phyloP scores from a whole-genome alignment of 176 grass and related monocot species.

The Dactylis glomerata region DNA sequence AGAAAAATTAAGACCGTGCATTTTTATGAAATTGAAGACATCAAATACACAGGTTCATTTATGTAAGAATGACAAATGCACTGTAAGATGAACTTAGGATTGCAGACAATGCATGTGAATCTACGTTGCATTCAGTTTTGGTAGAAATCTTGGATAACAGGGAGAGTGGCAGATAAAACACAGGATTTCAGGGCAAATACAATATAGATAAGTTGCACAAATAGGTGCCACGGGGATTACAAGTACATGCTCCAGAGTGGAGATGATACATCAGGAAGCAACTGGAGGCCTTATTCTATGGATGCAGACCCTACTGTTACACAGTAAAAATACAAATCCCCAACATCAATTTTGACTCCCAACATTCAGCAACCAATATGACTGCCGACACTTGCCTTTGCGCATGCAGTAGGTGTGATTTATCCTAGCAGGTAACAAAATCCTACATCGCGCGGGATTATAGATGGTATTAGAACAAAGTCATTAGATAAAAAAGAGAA shows the following conservation, averaged over 20 bases:
- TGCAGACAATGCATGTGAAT: too few relatives aligned
- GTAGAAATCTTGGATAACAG: background rate
- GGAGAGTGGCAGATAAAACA: background rate
- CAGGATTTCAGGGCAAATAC: background rate
- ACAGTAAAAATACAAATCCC: constrained; percentile 8
- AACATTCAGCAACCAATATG: background rate
- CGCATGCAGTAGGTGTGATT: constrained; percentile 10
- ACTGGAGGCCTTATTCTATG: constrained; percentile 38
- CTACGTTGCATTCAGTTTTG: too few relatives aligned
- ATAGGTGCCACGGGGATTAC: constrained; percentile 16
- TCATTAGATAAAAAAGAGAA: background rate
- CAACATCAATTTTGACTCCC: background rate
- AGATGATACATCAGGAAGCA: constrained; percentile 3
- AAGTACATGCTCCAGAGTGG: constrained; percentile 13
- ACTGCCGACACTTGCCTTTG: background rate
- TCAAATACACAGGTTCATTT: too few relatives aligned
- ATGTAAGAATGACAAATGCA: too few relatives aligned
- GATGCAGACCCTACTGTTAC: constrained; percentile 11
- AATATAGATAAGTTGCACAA: constrained; percentile 29
- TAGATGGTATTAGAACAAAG: background rate
- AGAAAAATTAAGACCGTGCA: too few relatives aligned
- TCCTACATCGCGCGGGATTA: background rate
- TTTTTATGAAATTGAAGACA: background rate
- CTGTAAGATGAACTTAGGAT: too few relatives aligned
- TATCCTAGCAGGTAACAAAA: constrained; percentile 27